Base-by-base conservation (phyloP, 768 basidiomycete species). In the Rhodotorula sphaerocarpa region DNA sequence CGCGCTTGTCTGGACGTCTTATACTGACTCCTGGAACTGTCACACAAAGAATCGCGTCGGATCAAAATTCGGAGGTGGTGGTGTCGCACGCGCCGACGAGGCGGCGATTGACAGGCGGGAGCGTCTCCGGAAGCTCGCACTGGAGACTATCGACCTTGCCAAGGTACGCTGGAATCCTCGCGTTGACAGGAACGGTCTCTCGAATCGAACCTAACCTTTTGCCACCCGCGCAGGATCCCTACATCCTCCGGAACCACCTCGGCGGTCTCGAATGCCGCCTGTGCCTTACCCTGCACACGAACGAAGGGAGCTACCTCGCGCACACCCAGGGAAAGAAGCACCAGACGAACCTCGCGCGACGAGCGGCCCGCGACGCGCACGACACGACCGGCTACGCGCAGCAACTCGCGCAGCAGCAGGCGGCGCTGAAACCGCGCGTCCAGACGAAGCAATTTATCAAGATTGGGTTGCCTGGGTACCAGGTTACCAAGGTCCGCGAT, bases 271-370 rank as follows among this genome's bases (percentile, higher is more conserved):
- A 97, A 83, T 99, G 95, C 79, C 88, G 92, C 72, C 82, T 99
- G 33, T 97, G 95, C 75, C 78, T 99, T 50, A 99, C 95, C 0
- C 82, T 99, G 16, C 95, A 99, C 77, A 96, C 93, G n/a, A 97
- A 97, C 72, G 95, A 99, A 77, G 95, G 95, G 25, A 95, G 92
- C 20, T 96, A 97, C 75, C 86, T 99, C 51, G 95, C 95, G 0
- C 95, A 99, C 72, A 99, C 95, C 0, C 95, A 97, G 78, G 95
- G 95, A 27, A 99, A 97, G 79, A 99, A 97, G 74, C 95, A 97
- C 75, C 95, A 97, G 75, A 97, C 92, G 6, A 97, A 97, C 74
- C 84, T 99, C 55, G 95, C 95, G 20, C 83, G 95, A 44, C 86
- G 95, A 69, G 95, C 95, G 0, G 93, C 93, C n/a, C 84, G 86